phyloP scores from a whole-genome alignment of 2,329 filamentous ascomycete species.

The Aplosporella prunicola region DNA sequence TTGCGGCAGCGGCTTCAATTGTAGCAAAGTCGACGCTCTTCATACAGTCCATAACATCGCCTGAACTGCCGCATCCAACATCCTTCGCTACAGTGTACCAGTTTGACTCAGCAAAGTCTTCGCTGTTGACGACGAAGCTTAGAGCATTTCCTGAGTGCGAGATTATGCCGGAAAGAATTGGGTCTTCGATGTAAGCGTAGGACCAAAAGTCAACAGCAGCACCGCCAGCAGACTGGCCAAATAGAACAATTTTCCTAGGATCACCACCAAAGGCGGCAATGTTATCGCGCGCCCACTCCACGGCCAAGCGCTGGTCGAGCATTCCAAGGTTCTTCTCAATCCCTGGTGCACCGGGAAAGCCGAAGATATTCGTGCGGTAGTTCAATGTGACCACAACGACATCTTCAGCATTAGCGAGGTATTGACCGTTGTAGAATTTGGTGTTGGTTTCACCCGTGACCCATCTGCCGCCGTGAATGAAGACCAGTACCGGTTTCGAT shows the following conservation, averaged over 20 bases:
- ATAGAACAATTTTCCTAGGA: constrained; percentile 34
- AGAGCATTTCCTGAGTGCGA: constrained; percentile 39
- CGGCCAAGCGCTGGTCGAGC: constrained; percentile 28
- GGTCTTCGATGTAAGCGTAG: constrained; percentile 39
- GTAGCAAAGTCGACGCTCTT: constrained; percentile 18
- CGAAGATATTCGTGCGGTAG: constrained; percentile 30
- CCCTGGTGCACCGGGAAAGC: constrained; percentile 16
- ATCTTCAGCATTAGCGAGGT: constrained; percentile 12
- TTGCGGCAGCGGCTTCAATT: constrained; percentile 20
- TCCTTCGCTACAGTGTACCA: constrained; percentile 31
- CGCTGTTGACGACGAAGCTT: constrained; percentile 21
- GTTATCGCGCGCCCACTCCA: constrained; percentile 33
- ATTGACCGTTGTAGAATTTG: constrained; percentile 2
- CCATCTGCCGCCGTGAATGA: constrained; percentile 11
- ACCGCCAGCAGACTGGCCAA: constrained; percentile 12
- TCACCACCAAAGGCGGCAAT: constrained; percentile 37
- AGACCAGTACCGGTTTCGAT: constrained; percentile 20
- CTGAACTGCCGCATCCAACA: constrained; percentile 25
- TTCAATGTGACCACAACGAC: constrained; percentile 16
- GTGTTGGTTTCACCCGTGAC: constrained; percentile 6
- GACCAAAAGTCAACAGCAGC: constrained; percentile 35
- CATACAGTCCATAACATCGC: constrained; percentile 29
- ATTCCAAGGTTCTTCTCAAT: constrained; percentile 25
- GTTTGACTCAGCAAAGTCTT: constrained; percentile 16
- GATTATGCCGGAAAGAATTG: constrained; percentile 42